phyloP scores from a whole-genome alignment of 768 basidiomycete genomes.

The Flagelloscypha sp. region DNA sequence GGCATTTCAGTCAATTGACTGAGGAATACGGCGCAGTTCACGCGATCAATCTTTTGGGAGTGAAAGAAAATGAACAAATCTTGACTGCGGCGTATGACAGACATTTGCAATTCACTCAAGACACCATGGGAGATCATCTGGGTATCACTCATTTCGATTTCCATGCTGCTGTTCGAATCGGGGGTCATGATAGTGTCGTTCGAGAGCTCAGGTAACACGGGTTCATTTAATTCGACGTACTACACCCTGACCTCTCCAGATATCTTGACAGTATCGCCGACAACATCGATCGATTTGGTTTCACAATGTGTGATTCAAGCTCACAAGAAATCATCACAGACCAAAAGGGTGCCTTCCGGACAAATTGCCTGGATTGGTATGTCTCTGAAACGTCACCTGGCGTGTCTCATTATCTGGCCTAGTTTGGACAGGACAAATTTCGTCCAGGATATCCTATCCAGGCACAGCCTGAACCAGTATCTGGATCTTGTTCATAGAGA shows the following conservation, averaged over 20 bases:
- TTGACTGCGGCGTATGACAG: slow-evolving; percentile 77
- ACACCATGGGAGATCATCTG: slow-evolving; percentile 57
- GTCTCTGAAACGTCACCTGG: slow-evolving; percentile 10
- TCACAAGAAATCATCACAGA: slow-evolving; percentile 70
- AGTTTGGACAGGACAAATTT: slow-evolving; percentile 98
- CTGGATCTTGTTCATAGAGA: slow-evolving; percentile 69
- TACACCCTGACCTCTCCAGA: slow-evolving; percentile 25
- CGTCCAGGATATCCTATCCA: slow-evolving; percentile 89
- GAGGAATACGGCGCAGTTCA: slow-evolving; percentile 82
- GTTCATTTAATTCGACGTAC: slow-evolving; percentile 5
- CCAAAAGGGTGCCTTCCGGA: slow-evolving; percentile 88
- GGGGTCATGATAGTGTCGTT: slow-evolving; percentile 82
- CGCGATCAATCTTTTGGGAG: slow-evolving; percentile 85
- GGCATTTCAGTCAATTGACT: slow-evolving; percentile 81
- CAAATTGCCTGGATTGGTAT: slow-evolving; percentile 93
- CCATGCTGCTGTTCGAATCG: slow-evolving; percentile 69
- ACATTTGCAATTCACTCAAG: slow-evolving; percentile 63
- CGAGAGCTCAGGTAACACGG: slow-evolving; percentile 57
- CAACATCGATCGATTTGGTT: slow-evolving; percentile 75
- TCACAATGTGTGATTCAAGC: slow-evolving; percentile 67
- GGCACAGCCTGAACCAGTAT: slow-evolving; percentile 74
- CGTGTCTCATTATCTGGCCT: slow-evolving; percentile 7
- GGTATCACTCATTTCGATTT: slow-evolving; percentile 91
- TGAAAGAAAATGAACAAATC: slow-evolving; percentile 85
- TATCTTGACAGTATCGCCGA: slow-evolving; percentile 50